Evolutionary conservation across 2,329 filamentous ascomycete genomes (phyloP).

Genomic region (Alternaria ventricosa): DNA sequence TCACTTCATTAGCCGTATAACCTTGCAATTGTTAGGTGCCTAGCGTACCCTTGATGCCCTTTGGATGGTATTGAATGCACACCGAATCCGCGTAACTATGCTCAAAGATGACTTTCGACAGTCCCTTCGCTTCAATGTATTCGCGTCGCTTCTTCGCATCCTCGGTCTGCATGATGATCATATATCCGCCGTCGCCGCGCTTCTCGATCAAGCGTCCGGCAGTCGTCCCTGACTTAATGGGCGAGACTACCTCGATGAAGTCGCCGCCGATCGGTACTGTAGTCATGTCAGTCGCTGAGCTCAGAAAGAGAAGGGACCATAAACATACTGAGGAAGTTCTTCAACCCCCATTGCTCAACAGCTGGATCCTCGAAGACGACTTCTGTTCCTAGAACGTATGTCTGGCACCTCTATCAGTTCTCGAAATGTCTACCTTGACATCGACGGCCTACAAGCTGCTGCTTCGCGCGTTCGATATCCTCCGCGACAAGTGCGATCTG

Average conservation of each 20-base stretch:
- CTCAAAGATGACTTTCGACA: constrained; percentile 49
- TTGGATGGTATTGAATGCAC: constrained; percentile 56
- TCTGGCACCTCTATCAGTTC: constrained; percentile 26
- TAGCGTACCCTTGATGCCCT: constrained; percentile 46
- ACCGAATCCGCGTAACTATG: constrained; percentile 44
- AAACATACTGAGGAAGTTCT: constrained; percentile 49
- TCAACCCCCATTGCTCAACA: constrained; percentile 50
- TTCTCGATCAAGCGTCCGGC: constrained; percentile 52
- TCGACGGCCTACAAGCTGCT: constrained; percentile 29
- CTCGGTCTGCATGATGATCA: constrained; percentile 57
- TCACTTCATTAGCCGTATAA: background rate
- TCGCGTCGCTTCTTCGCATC: constrained; percentile 48
- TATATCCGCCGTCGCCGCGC: constrained; percentile 55
- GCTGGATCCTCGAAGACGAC: constrained; percentile 50
- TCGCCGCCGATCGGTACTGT: constrained; percentile 54
- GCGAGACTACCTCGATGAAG: constrained; percentile 53
- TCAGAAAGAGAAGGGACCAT: background rate
- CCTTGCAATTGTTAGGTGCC: background rate
- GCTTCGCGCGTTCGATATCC: constrained; percentile 36
- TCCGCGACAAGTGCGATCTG: constrained; percentile 44
- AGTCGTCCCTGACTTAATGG: constrained; percentile 47
- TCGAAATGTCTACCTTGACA: background rate
- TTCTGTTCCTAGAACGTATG: constrained; percentile 48
- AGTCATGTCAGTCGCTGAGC: background rate
- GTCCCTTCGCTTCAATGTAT: constrained; percentile 45